Percentiles rank a stretch among this genome's conserved stretches.
Evolutionary conservation across 2,329 filamentous ascomycete genomes (phyloP).

Genomic region (Penicillium occitanis): DNA sequence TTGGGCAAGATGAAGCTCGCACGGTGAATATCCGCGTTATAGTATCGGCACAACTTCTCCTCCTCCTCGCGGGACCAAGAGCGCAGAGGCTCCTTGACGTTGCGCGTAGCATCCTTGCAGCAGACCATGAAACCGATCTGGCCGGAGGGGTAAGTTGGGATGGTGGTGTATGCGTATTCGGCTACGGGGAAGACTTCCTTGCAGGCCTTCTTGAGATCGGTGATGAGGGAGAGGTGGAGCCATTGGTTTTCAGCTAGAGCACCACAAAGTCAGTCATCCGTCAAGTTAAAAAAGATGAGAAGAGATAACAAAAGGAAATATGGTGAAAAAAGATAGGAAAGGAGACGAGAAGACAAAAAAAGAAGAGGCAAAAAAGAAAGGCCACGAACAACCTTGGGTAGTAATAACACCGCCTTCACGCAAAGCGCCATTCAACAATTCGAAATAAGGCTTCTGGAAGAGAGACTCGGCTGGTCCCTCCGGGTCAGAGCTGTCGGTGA

Average conservation of each 20-base stretch:
- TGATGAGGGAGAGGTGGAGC: constrained; percentile 93
- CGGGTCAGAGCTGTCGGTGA: constrained; percentile 97
- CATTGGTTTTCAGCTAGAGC: constrained; percentile 92
- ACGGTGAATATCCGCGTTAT: constrained; percentile 95
- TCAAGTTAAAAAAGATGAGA: not conserved
- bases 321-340: not conserved
- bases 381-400: constrained; percentile 99
- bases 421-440: constrained; percentile 86
- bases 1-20: constrained; percentile 90
- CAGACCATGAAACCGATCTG: constrained; percentile 99
- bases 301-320: not conserved
- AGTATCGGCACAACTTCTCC: constrained; percentile 90
- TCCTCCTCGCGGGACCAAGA: constrained; percentile 83
- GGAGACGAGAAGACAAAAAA: constrained; percentile 23
- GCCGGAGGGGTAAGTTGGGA: constrained; percentile 96
- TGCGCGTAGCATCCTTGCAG: constrained; percentile 83
- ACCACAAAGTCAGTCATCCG: not conserved
- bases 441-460: constrained; percentile 98
- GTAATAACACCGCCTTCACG: constrained; percentile 96
- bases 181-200: constrained; percentile 94
- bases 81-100: constrained; percentile 83
- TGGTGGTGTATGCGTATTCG: constrained; percentile 98
- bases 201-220: constrained; percentile 94
- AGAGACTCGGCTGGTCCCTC: constrained; percentile 94
- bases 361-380: constrained; percentile 52